Percentiles rank a stretch among this genome's conserved stretches.
These are phyloP conservation scores for Ceratobasidium sp. DNA, from an alignment of 1,284 basidiomycete species.

Conservation along the genomic window DNA sequence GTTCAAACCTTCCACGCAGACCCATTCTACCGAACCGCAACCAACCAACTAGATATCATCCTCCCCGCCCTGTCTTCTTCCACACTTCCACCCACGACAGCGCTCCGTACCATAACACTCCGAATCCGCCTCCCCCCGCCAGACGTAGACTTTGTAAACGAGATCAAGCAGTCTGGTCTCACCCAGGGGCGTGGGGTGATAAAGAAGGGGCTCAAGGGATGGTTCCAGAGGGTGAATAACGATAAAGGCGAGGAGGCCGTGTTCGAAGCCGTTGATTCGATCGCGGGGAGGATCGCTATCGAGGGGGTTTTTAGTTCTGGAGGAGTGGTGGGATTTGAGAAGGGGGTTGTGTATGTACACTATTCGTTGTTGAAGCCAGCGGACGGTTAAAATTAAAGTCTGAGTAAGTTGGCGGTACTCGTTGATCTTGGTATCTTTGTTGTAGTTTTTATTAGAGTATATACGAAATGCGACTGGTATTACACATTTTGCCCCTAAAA, in stretches of 20 bases:
- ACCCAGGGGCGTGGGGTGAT: conserved; percentile 14
- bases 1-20: conserved; percentile 12
- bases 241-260: conserved; percentile 18
- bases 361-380: conserved; percentile 6
- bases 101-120: conserved; percentile 30
- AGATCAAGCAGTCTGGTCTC: conserved; percentile 2
- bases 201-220: not conserved
- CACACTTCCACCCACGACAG: conserved; percentile 8
- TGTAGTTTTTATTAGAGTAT: not conserved
- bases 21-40: conserved; percentile 24
- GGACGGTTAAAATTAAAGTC: not conserved
- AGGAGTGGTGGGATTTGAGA: conserved; percentile 40
- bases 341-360: conserved; percentile 17
- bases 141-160: not conserved
- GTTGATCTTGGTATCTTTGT: too few species aligned
- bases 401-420: too few species aligned
- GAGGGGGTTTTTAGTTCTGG: conserved; percentile 34
- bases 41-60: conserved; percentile 12
- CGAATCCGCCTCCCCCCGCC: conserved; percentile 8
- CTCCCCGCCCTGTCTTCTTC: not conserved
- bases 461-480: not conserved
- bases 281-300: conserved; percentile 7
- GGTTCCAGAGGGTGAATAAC: not conserved
- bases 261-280: conserved; percentile 8
- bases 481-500: not conserved